Conservation (phyloP, 2,329 filamentous ascomycete genomes). For the Claviceps pusilla region DNA sequence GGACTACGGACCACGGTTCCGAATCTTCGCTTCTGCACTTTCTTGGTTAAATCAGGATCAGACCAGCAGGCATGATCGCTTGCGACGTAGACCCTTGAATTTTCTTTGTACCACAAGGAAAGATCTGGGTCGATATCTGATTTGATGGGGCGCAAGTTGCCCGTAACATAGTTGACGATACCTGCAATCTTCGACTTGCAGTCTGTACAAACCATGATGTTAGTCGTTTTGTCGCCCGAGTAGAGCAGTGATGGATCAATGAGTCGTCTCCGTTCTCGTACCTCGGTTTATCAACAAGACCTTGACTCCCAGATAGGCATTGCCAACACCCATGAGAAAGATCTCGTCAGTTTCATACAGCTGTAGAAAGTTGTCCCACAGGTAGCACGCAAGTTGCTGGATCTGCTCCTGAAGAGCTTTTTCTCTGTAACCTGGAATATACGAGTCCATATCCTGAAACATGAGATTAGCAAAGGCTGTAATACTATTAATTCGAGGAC, state of each 20-base stretch:
- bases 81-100: slow-evolving; percentile 67
- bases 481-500: not conserved
- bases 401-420: slow-evolving; percentile 41
- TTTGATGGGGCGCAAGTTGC: slow-evolving; percentile 60
- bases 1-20: slow-evolving; percentile 41
- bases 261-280: slow-evolving; percentile 22
- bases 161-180: slow-evolving; percentile 69
- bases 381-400: slow-evolving; percentile 63
- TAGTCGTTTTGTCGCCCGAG: not conserved
- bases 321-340: slow-evolving; percentile 78
- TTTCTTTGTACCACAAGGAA: slow-evolving; percentile 68
- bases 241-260: not conserved
- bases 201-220: slow-evolving; percentile 20
- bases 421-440: slow-evolving; percentile 29
- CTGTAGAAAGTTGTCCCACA: slow-evolving; percentile 97
- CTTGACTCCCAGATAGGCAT: slow-evolving; percentile 71
- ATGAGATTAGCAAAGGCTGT: not conserved
- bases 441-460: slow-evolving; percentile 31
- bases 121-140: slow-evolving; percentile 62
- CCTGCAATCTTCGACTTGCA: slow-evolving; percentile 55
- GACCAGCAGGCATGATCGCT: slow-evolving; percentile 62
- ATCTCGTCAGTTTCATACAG: slow-evolving; percentile 56
- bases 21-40: slow-evolving; percentile 45
- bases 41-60: slow-evolving; percentile 43
- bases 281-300: slow-evolving; percentile 65